Evolutionary conservation across 441 rosid species (phyloP), one percentile per base, ranked within the genome.

Genomic region (Aleurites moluccanus): DNA sequence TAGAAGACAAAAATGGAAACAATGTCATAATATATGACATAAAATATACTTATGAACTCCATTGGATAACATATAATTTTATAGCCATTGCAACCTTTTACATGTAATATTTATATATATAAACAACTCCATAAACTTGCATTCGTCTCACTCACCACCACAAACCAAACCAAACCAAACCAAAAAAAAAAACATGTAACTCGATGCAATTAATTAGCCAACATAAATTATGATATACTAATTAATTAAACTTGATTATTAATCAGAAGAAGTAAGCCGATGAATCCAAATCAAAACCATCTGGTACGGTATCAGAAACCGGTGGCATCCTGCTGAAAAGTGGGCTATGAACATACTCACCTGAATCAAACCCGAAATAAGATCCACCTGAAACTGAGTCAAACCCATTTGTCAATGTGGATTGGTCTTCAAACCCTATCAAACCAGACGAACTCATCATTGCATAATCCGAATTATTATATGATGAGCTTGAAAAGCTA

Each of bases 311-410:
- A 64, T 90, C 97, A 8, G 93, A 88, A 63, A 83, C 93, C 3
- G 92, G 83, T 8, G 97, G 97, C 97, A 92, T 92, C 80, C 87
- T 87, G 83, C 96, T 90, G 66, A 92, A 92, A 50, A 90, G 83
- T 11, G 97, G 97, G 74, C 96, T 90, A 47, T 92, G 94, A 40
- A 89, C 90, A 30, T 90, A 92, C 67, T 86, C 86, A 40, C 70
- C 77, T 4, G 86, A 78, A 64, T 83, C 88, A 73, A 84, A 84
- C 61, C 85, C 77, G 28, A 85, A 76, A 72, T 74, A 80, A 10
- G 85, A 78, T 20, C 80, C 83, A 38, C 38, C 69, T 15, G 42
- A 74, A 40, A 9, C 60, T 18, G 27, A 60, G 23, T 82, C 86
- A 9, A 73, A 73, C 63, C 80, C 81, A 9, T 25, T 62, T 9